Evolutionary conservation across 208 protist species (phyloP).

Genomic region (Acanthamoeba triangularis): DNA sequence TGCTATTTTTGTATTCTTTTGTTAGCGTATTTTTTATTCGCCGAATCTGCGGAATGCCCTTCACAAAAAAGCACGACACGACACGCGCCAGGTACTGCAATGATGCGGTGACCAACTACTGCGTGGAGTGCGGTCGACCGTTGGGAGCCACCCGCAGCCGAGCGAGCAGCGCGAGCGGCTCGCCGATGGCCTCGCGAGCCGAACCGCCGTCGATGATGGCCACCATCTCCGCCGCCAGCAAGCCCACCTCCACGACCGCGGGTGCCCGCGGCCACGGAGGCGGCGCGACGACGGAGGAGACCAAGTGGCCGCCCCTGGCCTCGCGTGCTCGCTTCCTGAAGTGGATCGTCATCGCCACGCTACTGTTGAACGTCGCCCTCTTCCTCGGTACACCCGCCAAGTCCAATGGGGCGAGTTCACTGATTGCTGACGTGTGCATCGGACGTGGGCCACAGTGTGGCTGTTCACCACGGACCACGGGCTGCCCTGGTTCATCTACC

Average conservation of each 20-base stretch:
- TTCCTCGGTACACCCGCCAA: constrained; percentile 19
- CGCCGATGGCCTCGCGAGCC: neutral
- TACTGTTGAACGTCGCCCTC: neutral
- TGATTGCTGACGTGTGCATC: neutral
- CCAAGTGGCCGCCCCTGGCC: neutral
- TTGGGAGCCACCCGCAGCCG: neutral
- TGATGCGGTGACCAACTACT: neutral
- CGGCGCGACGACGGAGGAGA: neutral
- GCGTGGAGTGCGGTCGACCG: constrained; percentile 14
- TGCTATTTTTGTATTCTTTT: neutral
- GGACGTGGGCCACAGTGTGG: neutral
- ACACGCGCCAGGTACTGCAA: constrained; percentile 8
- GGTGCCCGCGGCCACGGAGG: neutral
- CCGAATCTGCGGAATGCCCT: neutral
- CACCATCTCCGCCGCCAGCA: too few species aligned
- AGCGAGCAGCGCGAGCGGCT: neutral
- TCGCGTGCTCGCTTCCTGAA: neutral
- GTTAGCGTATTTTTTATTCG: too few species aligned
- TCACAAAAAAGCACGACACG: neutral
- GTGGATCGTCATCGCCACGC: neutral
- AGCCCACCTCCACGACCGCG: neutral
- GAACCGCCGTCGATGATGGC: neutral
- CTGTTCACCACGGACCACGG: constrained; percentile 53
- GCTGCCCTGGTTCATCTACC: constrained; percentile 63
- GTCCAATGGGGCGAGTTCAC: too few species aligned